phyloP scores from a whole-genome alignment of 495 filamentous ascomycete genomes.

The Apodospora peruviana region DNA sequence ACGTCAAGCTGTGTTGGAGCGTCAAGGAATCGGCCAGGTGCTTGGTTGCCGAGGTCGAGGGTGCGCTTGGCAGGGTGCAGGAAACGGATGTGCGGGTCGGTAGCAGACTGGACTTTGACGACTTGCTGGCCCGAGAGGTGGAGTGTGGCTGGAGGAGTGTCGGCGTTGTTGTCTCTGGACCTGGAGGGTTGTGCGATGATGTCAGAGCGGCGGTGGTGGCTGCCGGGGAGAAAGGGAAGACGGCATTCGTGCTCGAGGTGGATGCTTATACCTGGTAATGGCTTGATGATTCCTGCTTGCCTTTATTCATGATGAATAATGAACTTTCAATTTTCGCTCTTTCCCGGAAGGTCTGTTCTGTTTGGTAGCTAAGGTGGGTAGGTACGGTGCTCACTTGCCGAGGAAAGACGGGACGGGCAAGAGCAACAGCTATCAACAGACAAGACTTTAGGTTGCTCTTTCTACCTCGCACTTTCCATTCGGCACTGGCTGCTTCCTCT shows the following conservation, averaged over 20 bases:
- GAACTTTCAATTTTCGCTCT: too few relatives aligned
- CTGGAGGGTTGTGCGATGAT: slow-evolving; percentile 21
- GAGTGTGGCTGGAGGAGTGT: slow-evolving; percentile 21
- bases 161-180: slow-evolving; percentile 36
- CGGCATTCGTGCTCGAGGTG: slow-evolving; percentile 18
- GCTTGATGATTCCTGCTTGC: background rate
- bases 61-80: slow-evolving; percentile 7
- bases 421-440: too few relatives aligned
- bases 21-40: slow-evolving; percentile 14
- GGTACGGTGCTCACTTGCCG: too few relatives aligned
- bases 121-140: slow-evolving; percentile 22
- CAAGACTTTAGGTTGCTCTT: too few relatives aligned
- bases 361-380: too few relatives aligned
- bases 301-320: too few relatives aligned
- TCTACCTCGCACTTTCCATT: too few relatives aligned
- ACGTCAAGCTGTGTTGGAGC: slow-evolving; percentile 36
- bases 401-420: too few relatives aligned
- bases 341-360: too few relatives aligned
- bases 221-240: slow-evolving; percentile 4
- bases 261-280: slow-evolving; percentile 20
- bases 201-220: slow-evolving; percentile 13
- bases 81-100: slow-evolving; percentile 17
- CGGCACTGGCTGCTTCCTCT: too few relatives aligned
- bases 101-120: slow-evolving; percentile 20
- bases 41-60: slow-evolving; percentile 19